Evolutionary conservation across 495 filamentous ascomycete species (phyloP).

Genomic region (Pseudoneurospora amorphoporcata): DNA sequence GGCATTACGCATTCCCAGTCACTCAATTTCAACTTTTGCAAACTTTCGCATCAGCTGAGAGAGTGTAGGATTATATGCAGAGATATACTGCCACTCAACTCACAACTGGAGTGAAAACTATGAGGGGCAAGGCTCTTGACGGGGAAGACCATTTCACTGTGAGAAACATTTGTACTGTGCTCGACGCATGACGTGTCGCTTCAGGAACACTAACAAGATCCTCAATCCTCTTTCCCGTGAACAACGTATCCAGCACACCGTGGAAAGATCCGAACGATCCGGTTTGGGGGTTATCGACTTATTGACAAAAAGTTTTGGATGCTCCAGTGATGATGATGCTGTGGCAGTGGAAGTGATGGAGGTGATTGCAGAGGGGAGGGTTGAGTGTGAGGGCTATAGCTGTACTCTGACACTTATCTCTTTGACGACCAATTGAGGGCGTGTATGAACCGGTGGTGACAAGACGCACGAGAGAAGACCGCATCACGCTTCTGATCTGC

Average conservation of each 20-base stretch:
- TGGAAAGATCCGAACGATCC: not conserved
- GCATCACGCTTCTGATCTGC: not conserved
- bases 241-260: not conserved
- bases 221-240: not conserved
- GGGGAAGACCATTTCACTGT: not conserved
- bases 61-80: not conserved
- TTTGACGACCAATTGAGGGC: not conserved
- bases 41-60: not conserved
- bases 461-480: not conserved
- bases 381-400: not conserved
- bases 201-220: not conserved
- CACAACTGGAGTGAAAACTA: not conserved
- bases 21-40: not conserved
- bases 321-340: not conserved
- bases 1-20: not conserved
- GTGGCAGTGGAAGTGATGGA: not conserved
- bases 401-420: not conserved
- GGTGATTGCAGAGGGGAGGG: not conserved
- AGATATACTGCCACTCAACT: not conserved
- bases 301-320: not conserved
- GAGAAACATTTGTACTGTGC: not conserved
- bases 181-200: not conserved
- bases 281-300: not conserved
- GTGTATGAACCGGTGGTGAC: not conserved
- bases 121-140: not conserved